These are phyloP conservation scores for Saccharomyces pastorianus DNA, from an alignment of 1,139 yeast species.

Conservation along the genomic window DNA sequence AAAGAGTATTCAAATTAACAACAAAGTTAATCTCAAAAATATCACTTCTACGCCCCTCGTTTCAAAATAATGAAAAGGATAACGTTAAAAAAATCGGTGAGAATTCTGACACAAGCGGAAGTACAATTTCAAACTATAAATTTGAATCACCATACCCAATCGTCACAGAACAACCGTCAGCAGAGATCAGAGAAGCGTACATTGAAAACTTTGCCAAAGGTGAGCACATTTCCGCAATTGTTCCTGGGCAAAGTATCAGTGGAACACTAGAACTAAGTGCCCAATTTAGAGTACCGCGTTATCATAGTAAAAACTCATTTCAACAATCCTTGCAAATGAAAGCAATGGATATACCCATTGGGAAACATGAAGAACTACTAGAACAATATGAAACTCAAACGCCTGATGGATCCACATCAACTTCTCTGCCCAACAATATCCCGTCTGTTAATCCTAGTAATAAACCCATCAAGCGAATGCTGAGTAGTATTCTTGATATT, in stretches of 20 bases:
- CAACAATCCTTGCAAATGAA: conserved; percentile 27
- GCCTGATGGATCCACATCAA: conserved; percentile 1
- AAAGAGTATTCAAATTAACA: conserved; percentile 34
- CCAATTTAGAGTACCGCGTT: conserved; percentile 32
- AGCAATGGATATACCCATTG: conserved; percentile 26
- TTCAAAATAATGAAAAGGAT: not conserved
- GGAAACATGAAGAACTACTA: conserved; percentile 8
- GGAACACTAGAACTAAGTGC: conserved; percentile 35
- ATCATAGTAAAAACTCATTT: conserved; percentile 31
- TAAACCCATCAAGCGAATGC: conserved; percentile 16
- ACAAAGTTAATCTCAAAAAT: conserved; percentile 13
- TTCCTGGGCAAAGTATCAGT: conserved; percentile 35
- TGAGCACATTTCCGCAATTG: conserved; percentile 22
- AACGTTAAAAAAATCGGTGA: not conserved
- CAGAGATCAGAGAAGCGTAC: conserved; percentile 23
- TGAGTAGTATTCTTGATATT: conserved; percentile 18
- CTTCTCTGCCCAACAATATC: conserved; percentile 15
- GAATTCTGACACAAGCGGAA: not conserved
- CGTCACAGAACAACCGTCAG: conserved; percentile 26
- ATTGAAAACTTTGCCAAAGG: conserved; percentile 19
- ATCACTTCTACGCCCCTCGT: conserved; percentile 17
- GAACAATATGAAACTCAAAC: conserved; percentile 1
- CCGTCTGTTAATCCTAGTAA: conserved; percentile 5
- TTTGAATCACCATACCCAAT: conserved; percentile 23
- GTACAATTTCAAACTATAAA: conserved; percentile 7